Evolutionary conservation across 129 eudicot genomes (phyloP).

Genomic region (Mikania micrantha): DNA sequence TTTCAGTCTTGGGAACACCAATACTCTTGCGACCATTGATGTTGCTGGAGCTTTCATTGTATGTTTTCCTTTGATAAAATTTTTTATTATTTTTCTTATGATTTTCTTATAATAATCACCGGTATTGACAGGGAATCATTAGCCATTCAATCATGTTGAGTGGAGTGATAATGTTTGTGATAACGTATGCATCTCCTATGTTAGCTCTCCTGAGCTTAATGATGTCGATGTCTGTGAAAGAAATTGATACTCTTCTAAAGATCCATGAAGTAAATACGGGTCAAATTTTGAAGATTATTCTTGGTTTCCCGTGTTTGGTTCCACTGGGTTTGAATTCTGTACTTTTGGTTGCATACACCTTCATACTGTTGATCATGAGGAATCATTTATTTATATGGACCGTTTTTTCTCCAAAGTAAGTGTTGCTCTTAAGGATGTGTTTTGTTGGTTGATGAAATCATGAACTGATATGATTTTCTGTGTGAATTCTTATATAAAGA

Average conservation of each 20-base stretch:
- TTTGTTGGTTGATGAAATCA: too few relatives aligned
- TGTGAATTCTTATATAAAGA: background rate
- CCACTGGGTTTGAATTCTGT: slow-evolving; percentile 75
- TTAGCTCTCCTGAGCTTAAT: slow-evolving; percentile 59
- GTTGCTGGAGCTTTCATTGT: slow-evolving; percentile 97
- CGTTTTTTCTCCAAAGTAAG: slow-evolving; percentile 99
- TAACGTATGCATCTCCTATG: slow-evolving; percentile 94
- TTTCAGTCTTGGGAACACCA: slow-evolving; percentile 91
- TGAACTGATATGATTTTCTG: too few relatives aligned
- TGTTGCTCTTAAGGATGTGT: slow-evolving; percentile 1
- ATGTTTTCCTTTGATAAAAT: slow-evolving; percentile 9
- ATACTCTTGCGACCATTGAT: slow-evolving; percentile 92
- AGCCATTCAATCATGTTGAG: slow-evolving; percentile 81
- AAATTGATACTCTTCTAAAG: slow-evolving; percentile 8
- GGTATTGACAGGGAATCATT: slow-evolving; percentile 61
- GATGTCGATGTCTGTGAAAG: slow-evolving; percentile 48
- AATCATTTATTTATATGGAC: slow-evolving; percentile 90
- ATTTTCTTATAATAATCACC: background rate
- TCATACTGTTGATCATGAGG: slow-evolving; percentile 76
- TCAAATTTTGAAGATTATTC: slow-evolving; percentile 45
- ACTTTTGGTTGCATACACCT: slow-evolving; percentile 72
- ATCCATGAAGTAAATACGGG: slow-evolving; percentile 37
- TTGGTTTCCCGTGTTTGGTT: slow-evolving; percentile 76
- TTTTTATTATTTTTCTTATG: background rate
- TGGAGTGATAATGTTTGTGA: slow-evolving; percentile 82